Conservation (phyloP, 2,329 filamentous ascomycete species). For the Taxawa tesnikishii region DNA sequence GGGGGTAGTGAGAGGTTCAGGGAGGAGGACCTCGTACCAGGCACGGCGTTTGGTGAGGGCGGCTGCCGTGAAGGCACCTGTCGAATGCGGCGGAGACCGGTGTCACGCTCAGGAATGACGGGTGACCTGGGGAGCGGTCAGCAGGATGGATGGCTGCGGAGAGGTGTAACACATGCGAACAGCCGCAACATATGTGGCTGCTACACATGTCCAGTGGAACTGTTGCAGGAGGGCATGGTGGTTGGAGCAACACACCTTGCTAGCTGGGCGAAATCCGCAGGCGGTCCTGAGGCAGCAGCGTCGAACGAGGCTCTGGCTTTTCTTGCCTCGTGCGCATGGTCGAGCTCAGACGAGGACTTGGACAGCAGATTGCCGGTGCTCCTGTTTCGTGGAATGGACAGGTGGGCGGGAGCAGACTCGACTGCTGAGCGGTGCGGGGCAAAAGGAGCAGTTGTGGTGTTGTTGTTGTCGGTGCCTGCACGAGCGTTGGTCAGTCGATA, state of each 20-base stretch:
- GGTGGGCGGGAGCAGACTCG: neutral
- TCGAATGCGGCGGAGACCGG: conserved; percentile 81
- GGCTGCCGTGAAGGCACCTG: conserved; percentile 65
- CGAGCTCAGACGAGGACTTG: no score
- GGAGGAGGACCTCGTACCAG: conserved; percentile 50
- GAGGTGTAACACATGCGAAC: no score
- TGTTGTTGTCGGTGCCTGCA: neutral
- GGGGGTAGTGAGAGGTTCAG: conserved; percentile 54
- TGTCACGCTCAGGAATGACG: conserved; percentile 16
- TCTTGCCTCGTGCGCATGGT: no score
- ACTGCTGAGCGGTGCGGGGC: neutral
- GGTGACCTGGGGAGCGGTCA: conserved; percentile 3
- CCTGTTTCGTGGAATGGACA: neutral
- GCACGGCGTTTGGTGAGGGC: conserved; percentile 56
- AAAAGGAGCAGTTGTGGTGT: neutral
- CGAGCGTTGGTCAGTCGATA: neutral
- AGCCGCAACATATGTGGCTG: no score
- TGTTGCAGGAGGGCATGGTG: no score
- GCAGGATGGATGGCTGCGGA: neutral
- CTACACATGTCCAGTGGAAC: no score
- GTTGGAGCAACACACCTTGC: neutral
- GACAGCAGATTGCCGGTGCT: neutral
- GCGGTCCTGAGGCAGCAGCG: neutral
- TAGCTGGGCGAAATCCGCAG: neutral
- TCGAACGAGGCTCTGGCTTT: neutral